Conservation (phyloP, 2,329 filamentous ascomycete genomes). For the Fusarium palustre region DNA sequence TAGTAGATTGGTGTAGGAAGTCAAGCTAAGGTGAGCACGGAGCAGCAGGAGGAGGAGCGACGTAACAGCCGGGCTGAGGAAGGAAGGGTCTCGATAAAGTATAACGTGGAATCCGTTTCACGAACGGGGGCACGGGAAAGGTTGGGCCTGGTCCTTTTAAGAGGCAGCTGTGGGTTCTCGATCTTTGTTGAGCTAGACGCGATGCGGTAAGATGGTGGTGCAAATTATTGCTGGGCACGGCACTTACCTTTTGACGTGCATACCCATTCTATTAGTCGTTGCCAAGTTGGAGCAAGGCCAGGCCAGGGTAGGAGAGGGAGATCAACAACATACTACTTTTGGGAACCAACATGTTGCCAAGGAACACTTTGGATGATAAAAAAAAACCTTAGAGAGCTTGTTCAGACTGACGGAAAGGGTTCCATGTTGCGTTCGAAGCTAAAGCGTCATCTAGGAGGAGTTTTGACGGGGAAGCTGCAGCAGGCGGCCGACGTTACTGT, state of each 20-base stretch:
- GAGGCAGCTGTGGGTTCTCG: constrained; percentile 20
- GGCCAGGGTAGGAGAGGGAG: constrained; percentile 2
- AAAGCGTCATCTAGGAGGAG: constrained; percentile 19
- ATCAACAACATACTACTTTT: constrained; percentile 4
- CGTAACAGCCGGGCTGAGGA: constrained; percentile 1
- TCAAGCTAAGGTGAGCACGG: constrained; percentile 14
- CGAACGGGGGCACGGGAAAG: constrained; percentile 36
- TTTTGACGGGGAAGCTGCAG: constrained; percentile 34
- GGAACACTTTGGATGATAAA: constrained; percentile 1
- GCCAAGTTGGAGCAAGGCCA: constrained; percentile 8
- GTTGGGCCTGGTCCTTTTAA: constrained; percentile 40
- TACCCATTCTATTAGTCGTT: constrained; percentile 23
- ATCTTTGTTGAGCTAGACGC: constrained; percentile 13
- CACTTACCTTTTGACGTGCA: constrained; percentile 34
- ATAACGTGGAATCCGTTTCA: constrained; percentile 36
- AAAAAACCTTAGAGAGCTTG: constrained; percentile 18
- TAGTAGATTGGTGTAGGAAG: neutral
- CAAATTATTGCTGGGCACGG: constrained; percentile 21
- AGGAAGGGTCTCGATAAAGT: constrained; percentile 28
- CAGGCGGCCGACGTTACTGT: constrained; percentile 36
- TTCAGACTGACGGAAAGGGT: constrained; percentile 27
- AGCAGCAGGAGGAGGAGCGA: neutral
- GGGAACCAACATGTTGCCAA: neutral
- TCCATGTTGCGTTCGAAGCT: constrained; percentile 36
- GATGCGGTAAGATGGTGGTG: constrained; percentile 26